phyloP scores from a whole-genome alignment of 1,139 yeast species.

The Blastobotrys elegans region DNA sequence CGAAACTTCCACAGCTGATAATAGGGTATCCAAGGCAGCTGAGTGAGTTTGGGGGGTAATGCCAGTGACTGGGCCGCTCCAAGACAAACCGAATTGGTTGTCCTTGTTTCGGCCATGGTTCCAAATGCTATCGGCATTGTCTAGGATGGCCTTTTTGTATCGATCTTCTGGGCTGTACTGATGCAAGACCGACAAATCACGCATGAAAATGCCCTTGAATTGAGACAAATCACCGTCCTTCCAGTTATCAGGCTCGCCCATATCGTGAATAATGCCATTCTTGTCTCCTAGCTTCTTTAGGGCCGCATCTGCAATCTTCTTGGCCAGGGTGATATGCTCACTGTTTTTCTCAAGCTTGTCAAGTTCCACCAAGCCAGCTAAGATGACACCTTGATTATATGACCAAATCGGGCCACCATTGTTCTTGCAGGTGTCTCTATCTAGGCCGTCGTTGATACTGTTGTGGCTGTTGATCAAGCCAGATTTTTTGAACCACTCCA shows the following conservation, averaged over 20 bases:
- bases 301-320: slow-evolving; percentile 16
- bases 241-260: slow-evolving; percentile 19
- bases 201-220: slow-evolving; percentile 20
- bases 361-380: slow-evolving; percentile 19
- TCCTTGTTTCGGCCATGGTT: slow-evolving; percentile 4
- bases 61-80: slow-evolving; percentile 13
- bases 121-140: slow-evolving; percentile 13
- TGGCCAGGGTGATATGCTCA: slow-evolving; percentile 14
- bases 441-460: slow-evolving; percentile 19
- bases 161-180: not conserved
- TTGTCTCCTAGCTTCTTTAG: slow-evolving; percentile 7
- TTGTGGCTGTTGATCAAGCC: slow-evolving; percentile 17
- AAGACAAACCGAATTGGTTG: slow-evolving; percentile 12
- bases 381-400: slow-evolving; percentile 21
- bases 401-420: slow-evolving; percentile 17
- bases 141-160: slow-evolving; percentile 2
- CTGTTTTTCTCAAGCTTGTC: slow-evolving; percentile 10
- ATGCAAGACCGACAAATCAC: slow-evolving; percentile 16
- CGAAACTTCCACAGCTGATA: not conserved
- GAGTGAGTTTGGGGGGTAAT: slow-evolving; percentile 9
- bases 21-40: slow-evolving; percentile 5
- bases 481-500: slow-evolving; percentile 17
- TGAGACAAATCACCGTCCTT: slow-evolving; percentile 14
- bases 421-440: slow-evolving; percentile 14
- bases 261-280: slow-evolving; percentile 17